Evolutionary conservation across 495 filamentous ascomycete genomes (phyloP), one percentile per base, ranked within the genome.

Genomic region (Collariella sp.): DNA sequence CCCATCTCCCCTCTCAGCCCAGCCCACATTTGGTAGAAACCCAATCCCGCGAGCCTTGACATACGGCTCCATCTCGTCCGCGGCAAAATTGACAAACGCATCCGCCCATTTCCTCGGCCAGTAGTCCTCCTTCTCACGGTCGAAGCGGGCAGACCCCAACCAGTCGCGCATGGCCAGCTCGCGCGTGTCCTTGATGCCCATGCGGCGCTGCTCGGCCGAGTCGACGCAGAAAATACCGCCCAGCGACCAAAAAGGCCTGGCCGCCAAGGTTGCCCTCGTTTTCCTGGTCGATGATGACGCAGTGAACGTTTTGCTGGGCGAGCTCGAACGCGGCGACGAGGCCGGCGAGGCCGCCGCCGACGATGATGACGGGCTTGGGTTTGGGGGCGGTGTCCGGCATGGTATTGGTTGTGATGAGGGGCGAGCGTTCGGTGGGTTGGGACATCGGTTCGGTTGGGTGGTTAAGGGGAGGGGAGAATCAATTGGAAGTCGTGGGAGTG

Each of bases 181-280:
- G 40, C 70, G 72, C 45, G 70, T 71, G 62, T 79, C 76, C 43
- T 63, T 62, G 63, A 79, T 75, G 46, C 76, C 76, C 62, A 76
- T 59, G 39, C 72, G 72, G 11, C 76, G 69, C 62, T 79, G 76
- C 57, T 67, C 61, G 38, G 73, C 52, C 18, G 71, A 74, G 62
- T 78, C 49, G 56, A 78, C 75, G 58, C 68, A 69, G 69, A 79
- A 79, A 34, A 79, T 53, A 10, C 76, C 76, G 51, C 76, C 76
- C 6, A 79, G 67, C 18, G 76, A 79, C 76, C 76, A 79, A 59
- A 78, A n/a, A 78, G 20, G 76, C 76, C 58, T 79, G 76, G 5
- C 75, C 76, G 48, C 76, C 76, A 7, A 79, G 62, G 46, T 65
- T 73, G 50, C 65, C 60, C 38, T 62, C 61, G 46, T 70, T 72